phyloP scores from a whole-genome alignment of 371 early-diverging fungal genomes.

The Syncephalastrum sp. region DNA sequence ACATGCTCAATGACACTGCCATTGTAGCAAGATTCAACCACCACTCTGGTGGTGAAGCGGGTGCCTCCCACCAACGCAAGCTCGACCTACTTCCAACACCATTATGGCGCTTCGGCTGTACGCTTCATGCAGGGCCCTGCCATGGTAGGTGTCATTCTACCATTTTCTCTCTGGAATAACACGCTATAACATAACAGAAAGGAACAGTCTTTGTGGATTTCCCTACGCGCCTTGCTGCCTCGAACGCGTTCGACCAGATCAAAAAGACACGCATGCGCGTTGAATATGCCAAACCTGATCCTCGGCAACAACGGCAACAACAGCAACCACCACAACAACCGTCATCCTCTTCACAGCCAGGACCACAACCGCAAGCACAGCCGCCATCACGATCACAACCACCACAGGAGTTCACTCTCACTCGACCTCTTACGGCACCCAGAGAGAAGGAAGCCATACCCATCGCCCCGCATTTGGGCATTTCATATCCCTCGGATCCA shows the following conservation, averaged over 20 bases:
- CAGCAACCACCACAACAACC: neutral
- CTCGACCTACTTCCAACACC: slow-evolving; percentile 30
- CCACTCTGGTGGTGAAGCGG: slow-evolving; percentile 39
- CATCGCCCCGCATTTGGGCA: slow-evolving; percentile 32
- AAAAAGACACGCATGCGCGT: slow-evolving; percentile 31
- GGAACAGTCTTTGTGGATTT: slow-evolving; percentile 55
- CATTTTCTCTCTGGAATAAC: neutral
- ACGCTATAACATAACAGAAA: slow-evolving; percentile 16
- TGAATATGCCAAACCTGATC: slow-evolving; percentile 50
- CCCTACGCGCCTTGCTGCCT: slow-evolving; percentile 36
- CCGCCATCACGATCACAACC: too few species aligned
- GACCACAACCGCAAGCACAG: too few species aligned
- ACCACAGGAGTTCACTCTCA: too few species aligned
- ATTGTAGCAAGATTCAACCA: slow-evolving; percentile 19
- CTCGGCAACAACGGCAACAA: slow-evolving; percentile 11
- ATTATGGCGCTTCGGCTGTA: slow-evolving; percentile 23
- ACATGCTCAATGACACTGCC: neutral
- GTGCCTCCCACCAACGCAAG: slow-evolving; percentile 28
- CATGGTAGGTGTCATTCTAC: slow-evolving; percentile 28
- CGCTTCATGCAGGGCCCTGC: slow-evolving; percentile 36
- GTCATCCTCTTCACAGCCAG: too few species aligned
- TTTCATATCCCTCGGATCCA: slow-evolving; percentile 51
- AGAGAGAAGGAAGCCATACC: slow-evolving; percentile 12
- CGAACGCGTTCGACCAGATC: slow-evolving; percentile 28
- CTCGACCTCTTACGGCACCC: too few species aligned